These are phyloP conservation scores for Excoecaria agallocha DNA, from an alignment of 345 rosid species.

Conservation along the genomic window DNA sequence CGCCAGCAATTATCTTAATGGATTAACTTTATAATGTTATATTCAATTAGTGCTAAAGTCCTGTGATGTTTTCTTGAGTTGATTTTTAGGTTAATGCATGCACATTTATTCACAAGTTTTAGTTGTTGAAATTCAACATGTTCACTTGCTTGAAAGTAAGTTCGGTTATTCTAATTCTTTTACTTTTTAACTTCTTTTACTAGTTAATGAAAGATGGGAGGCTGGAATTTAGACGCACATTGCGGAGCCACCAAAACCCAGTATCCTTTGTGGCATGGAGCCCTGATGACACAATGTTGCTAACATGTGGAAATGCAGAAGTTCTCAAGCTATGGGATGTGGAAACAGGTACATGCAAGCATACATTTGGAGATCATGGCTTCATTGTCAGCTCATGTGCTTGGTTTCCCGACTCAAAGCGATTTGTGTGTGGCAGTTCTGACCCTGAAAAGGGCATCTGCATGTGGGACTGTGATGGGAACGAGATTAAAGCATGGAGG, in stretches of 20 bases:
- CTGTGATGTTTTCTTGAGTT: background rate
- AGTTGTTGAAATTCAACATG: background rate
- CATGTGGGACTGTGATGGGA: slow-evolving; percentile 86
- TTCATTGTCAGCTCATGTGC: slow-evolving; percentile 89
- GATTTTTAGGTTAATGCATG: slow-evolving; percentile 13
- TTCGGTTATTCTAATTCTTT: background rate
- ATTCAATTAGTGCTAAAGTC: background rate
- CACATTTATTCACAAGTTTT: background rate
- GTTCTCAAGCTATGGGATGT: slow-evolving; percentile 94
- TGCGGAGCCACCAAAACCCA: slow-evolving; percentile 67
- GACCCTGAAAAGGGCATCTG: slow-evolving; percentile 77
- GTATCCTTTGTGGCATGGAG: slow-evolving; percentile 92
- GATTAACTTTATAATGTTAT: background rate
- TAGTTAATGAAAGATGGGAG: slow-evolving; percentile 67
- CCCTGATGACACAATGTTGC: slow-evolving; percentile 71
- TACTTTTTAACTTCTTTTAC: slow-evolving; percentile 23
- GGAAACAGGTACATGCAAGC: slow-evolving; percentile 79
- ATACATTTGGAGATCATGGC: slow-evolving; percentile 78
- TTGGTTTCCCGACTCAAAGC: slow-evolving; percentile 93
- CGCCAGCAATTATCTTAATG: background rate
- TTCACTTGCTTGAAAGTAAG: slow-evolving; percentile 8
- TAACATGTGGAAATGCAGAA: slow-evolving; percentile 78
- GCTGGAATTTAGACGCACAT: slow-evolving; percentile 51
- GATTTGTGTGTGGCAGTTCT: slow-evolving; percentile 83
- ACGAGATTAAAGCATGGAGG: slow-evolving; percentile 80